These are phyloP conservation scores for Gaeumannomyces tritici DNA, from an alignment of 2,329 filamentous ascomycete species.

Conservation along the genomic window DNA sequence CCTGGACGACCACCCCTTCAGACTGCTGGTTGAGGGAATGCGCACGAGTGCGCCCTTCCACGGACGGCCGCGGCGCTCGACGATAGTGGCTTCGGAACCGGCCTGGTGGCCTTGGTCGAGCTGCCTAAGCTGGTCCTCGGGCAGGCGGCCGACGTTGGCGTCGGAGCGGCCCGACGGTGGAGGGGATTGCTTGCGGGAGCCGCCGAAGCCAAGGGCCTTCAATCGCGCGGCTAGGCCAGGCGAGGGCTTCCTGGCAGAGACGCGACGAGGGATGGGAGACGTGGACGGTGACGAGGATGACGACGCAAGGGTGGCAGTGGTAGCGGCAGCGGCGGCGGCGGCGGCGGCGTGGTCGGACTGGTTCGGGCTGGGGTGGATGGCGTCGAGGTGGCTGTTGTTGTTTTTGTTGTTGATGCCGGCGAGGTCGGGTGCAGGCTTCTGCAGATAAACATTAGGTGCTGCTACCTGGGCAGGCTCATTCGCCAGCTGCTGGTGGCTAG, in stretches of 20 bases:
- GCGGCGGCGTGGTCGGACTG: not conserved
- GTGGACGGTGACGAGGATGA: constrained; percentile 15
- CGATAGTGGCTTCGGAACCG: constrained; percentile 35
- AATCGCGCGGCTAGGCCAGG: constrained; percentile 56
- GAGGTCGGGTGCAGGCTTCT: not conserved
- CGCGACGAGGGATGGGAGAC: constrained; percentile 15
- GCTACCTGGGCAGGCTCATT: constrained; percentile 1
- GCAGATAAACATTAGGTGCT: not conserved
- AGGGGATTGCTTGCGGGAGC: constrained; percentile 25
- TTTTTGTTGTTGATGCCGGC: constrained; percentile 11
- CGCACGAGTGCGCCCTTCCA: constrained; percentile 59
- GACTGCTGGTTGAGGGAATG: constrained; percentile 28
- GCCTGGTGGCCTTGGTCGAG: constrained; percentile 59
- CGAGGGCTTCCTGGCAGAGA: constrained; percentile 46
- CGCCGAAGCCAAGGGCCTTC: constrained; percentile 53
- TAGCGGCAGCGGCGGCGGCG: not conserved
- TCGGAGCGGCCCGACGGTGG: constrained; percentile 25
- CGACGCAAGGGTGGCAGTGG: constrained; percentile 1
- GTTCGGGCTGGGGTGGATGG: constrained; percentile 6
- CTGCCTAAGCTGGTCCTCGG: constrained; percentile 59
- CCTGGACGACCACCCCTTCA: constrained; percentile 10
- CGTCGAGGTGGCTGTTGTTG: constrained; percentile 13
- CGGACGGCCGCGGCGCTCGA: constrained; percentile 59
- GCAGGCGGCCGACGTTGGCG: constrained; percentile 51
- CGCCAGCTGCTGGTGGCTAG: constrained; percentile 12